A percentile compares a stretch with the other conserved stretches of the same genome.
phyloP scores from a whole-genome alignment of 208 protist species.

The Leishmania major region DNA sequence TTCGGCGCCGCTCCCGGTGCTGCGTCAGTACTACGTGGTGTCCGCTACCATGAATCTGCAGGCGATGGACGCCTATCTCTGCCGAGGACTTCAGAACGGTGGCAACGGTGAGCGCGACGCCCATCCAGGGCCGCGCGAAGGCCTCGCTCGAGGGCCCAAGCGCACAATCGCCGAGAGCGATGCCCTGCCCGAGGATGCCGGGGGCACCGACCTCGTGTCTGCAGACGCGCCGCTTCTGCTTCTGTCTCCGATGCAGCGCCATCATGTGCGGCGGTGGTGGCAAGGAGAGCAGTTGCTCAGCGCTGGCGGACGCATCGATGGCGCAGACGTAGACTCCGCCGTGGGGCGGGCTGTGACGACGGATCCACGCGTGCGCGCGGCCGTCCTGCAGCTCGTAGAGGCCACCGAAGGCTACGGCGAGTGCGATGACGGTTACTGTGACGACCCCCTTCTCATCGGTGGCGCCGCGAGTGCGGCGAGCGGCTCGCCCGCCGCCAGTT shows the following conservation, averaged over 20 bases:
- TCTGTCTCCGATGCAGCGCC: slow-evolving; percentile 18
- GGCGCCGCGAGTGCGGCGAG: background rate
- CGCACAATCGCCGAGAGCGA: background rate
- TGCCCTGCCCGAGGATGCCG: background rate
- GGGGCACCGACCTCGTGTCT: background rate
- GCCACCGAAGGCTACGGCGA: slow-evolving; percentile 5
- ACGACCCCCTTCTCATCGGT: background rate
- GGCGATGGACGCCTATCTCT: slow-evolving; percentile 54
- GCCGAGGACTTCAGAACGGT: slow-evolving; percentile 1
- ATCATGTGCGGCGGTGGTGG: slow-evolving; percentile 29
- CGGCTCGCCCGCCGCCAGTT: background rate
- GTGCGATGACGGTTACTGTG: background rate
- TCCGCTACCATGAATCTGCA: slow-evolving; percentile 66
- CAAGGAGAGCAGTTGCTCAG: background rate
- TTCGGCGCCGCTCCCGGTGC: background rate
- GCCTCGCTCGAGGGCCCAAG: background rate
- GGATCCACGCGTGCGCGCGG: slow-evolving; percentile 2
- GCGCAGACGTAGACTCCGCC: slow-evolving; percentile 3
- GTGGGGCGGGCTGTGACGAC: background rate
- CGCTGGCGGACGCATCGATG: background rate
- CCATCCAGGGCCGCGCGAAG: background rate
- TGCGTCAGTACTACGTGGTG: slow-evolving; percentile 72
- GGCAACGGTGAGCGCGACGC: background rate
- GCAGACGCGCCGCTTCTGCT: slow-evolving; percentile 12
- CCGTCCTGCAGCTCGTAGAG: slow-evolving; percentile 25